Percentiles rank a stretch among this genome's conserved stretches.
phyloP scores from a whole-genome alignment of 2,329 filamentous ascomycete species.

The Fusarium citri region DNA sequence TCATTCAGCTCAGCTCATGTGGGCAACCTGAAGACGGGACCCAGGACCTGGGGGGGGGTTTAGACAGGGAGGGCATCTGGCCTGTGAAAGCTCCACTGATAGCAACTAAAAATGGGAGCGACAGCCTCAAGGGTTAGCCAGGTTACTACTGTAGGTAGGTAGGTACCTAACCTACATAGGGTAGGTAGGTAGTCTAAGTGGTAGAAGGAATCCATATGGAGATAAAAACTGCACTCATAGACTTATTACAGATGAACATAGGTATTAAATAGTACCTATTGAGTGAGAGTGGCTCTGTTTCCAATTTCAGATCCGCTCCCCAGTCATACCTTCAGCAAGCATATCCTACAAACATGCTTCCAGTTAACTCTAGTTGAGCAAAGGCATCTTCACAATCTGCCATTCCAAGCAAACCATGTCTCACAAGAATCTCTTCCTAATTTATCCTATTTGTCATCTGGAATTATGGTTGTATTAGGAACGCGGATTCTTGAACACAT shows the following conservation, averaged over 20 bases:
- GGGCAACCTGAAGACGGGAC: not conserved
- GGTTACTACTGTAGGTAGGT: not conserved
- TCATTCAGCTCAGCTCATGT: constrained; percentile 33
- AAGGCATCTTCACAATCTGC: not conserved
- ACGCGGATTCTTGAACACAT: not conserved
- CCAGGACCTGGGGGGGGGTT: not conserved
- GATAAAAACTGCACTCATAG: not conserved
- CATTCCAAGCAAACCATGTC: not conserved
- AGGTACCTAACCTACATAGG: not conserved
- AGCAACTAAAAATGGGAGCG: constrained; percentile 10
- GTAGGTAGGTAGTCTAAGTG: too few relatives aligned
- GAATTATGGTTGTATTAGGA: not conserved
- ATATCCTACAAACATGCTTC: not conserved
- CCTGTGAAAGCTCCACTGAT: constrained; percentile 14
- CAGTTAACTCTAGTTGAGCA: not conserved
- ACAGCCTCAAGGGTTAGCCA: not conserved
- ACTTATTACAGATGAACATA: not conserved
- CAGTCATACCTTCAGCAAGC: not conserved
- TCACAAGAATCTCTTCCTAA: not conserved
- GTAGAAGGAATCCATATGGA: too few relatives aligned
- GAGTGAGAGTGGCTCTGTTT: too few relatives aligned
- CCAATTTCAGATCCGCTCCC: too few relatives aligned
- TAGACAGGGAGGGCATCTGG: constrained; percentile 12
- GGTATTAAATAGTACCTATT: not conserved
- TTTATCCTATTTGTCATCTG: too few relatives aligned